A percentile compares a stretch with the other conserved stretches of the same genome.
phyloP scores from a whole-genome alignment of 768 basidiomycete species.

The Leucosporidium yakuticum region DNA sequence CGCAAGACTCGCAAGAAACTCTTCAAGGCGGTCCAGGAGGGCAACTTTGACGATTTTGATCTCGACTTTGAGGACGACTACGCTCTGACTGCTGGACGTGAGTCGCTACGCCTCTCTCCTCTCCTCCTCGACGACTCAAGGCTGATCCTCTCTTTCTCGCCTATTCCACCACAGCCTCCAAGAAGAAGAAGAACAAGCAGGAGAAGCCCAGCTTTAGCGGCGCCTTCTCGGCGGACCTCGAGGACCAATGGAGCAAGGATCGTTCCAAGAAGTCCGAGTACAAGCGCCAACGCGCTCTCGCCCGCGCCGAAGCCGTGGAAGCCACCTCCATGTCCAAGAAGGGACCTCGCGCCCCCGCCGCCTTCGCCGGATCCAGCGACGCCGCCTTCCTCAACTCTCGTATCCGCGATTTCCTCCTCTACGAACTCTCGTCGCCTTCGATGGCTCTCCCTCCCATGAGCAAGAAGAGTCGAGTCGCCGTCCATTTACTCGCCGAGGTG shows the following conservation, averaged over 20 bases:
- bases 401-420: slow-evolving; percentile 62
- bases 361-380: slow-evolving; percentile 43
- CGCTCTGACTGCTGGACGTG: not conserved
- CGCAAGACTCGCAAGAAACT: slow-evolving; percentile 33
- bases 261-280: slow-evolving; percentile 72
- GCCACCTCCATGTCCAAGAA: slow-evolving; percentile 58
- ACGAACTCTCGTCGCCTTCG: slow-evolving; percentile 51
- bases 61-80: slow-evolving; percentile 28
- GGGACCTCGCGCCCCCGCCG: slow-evolving; percentile 53
- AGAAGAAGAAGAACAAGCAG: slow-evolving; percentile 46
- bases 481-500: slow-evolving; percentile 72
- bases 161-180: not conserved
- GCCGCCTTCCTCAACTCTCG: slow-evolving; percentile 63
- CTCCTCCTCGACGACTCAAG: not conserved
- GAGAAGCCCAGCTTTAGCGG: slow-evolving; percentile 40
- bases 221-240: slow-evolving; percentile 55
- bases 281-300: slow-evolving; percentile 59
- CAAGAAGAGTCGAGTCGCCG: slow-evolving; percentile 61
- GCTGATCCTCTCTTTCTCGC: not conserved
- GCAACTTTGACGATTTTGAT: slow-evolving; percentile 25
- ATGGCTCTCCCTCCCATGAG: slow-evolving; percentile 74
- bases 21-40: slow-evolving; percentile 28
- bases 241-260: slow-evolving; percentile 70
- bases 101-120: not conserved
- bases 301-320: slow-evolving; percentile 54